Conservation (phyloP, 2,329 filamentous ascomycete genomes). For the Phyllosticta citriasiana region DNA sequence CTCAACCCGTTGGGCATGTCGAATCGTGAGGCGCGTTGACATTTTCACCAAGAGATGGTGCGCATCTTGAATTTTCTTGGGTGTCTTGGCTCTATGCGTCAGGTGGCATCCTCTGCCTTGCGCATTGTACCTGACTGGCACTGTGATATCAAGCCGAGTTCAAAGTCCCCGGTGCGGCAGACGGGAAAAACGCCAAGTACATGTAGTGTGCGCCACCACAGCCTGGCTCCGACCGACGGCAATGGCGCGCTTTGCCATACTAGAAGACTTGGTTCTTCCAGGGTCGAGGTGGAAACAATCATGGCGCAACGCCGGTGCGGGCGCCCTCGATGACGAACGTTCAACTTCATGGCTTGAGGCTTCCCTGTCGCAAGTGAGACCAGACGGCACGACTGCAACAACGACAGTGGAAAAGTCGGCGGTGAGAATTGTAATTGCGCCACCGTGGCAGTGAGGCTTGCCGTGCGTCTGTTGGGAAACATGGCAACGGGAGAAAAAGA, state of each 20-base stretch:
- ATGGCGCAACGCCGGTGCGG: not conserved
- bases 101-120: not conserved
- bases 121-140: not conserved
- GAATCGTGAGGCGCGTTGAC: too few species aligned
- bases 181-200: constrained; percentile 1
- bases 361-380: constrained; percentile 18
- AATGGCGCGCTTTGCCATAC: not conserved
- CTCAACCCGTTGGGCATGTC: too few species aligned
- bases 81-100: not conserved
- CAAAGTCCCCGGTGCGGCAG: not conserved
- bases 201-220: not conserved
- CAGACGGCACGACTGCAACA: constrained; percentile 25
- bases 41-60: not conserved
- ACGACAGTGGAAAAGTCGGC: constrained; percentile 33
- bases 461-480: not conserved
- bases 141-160: not conserved
- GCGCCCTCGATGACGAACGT: not conserved
- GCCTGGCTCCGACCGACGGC: constrained; percentile 5
- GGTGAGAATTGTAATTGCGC: constrained; percentile 15
- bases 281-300: constrained; percentile 8
- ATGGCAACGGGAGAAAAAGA: not conserved
- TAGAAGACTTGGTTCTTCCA: not conserved
- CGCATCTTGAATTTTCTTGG: not conserved
- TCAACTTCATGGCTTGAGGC: not conserved
- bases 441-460: not conserved